Conservation (phyloP, 805 yeast species). For the Cyberlindnera euphorbiiphila region DNA sequence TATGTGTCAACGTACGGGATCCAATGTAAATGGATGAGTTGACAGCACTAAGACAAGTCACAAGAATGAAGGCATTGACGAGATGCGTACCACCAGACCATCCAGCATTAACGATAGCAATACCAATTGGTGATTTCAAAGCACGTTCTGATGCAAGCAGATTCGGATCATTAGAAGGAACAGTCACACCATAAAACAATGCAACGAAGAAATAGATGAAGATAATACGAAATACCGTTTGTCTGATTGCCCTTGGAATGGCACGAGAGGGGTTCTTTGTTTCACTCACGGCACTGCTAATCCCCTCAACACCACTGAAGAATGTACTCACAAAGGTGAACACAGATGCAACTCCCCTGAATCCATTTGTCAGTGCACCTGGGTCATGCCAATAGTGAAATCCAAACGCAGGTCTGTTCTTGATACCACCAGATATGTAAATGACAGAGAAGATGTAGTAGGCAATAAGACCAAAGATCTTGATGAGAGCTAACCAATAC, state of each 20-base stretch:
- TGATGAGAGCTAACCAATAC: constrained; percentile 48
- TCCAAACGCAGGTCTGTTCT: constrained; percentile 31
- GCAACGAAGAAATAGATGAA: constrained; percentile 60
- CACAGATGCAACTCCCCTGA: constrained; percentile 54
- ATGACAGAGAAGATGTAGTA: constrained; percentile 48
- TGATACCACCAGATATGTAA: constrained; percentile 40
- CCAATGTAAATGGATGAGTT: constrained; percentile 70
- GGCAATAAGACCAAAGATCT: constrained; percentile 45
- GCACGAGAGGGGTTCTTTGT: constrained; percentile 63
- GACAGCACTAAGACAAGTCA: constrained; percentile 65
- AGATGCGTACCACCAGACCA: constrained; percentile 61
- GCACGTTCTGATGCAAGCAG: constrained; percentile 35
- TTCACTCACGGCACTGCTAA: constrained; percentile 74
- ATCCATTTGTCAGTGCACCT: constrained; percentile 38
- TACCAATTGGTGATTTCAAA: constrained; percentile 65
- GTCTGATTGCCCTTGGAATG: constrained; percentile 67
- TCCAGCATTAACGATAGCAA: constrained; percentile 67
- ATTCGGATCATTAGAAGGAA: constrained; percentile 60
- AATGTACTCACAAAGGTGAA: constrained; percentile 71
- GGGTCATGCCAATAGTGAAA: constrained; percentile 33
- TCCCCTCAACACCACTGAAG: constrained; percentile 73
- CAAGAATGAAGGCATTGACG: constrained; percentile 65
- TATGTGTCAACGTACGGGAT: constrained; percentile 58
- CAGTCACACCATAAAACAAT: constrained; percentile 63
- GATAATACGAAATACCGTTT: constrained; percentile 59